Evolutionary conservation across 192 early-diverging fungal genomes (phyloP), one percentile per base, ranked within the genome.

Genomic region (Podila minutissima): DNA sequence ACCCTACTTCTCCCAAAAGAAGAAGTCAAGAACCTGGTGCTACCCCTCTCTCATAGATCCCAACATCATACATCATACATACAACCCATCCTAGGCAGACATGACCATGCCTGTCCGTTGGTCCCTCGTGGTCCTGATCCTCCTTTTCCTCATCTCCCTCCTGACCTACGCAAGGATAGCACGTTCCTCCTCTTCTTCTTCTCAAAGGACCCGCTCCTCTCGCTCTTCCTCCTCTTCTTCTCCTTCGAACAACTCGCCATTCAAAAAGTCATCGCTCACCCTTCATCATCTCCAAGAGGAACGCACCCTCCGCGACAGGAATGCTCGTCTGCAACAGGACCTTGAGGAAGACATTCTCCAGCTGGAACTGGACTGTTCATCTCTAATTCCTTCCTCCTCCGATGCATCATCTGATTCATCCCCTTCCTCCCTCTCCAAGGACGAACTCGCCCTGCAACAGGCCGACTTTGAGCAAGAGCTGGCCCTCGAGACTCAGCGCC

Each of bases 391-490:
- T 24, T 64, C 59, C 4, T 61, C 77, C 24, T 26, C 62, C 0
- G 46, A 4, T 19, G 67, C 76, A 2, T 38, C 60, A 33, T 26
- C 57, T 28, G 19, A 2, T 2, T 59, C 66, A 1, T 62, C 59
- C 13, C 62, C 69, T n/a, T 37, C 29, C 4, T 38, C 61, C 38
- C 55, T 64, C 7, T 63, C 69, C 3, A 37, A 38, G 1, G 76
- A 79, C 7, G 77, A 81, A 41, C 20, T 55, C n/a, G 28, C 66
- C 15, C 46, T 81, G 20, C 77, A 81, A 20, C 49, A 72, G 11
- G 66, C 66, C 3, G 77, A 81, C 71, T 81, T 81, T 73, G 77
- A 81, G 35, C 66, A 69, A 32, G 77, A 81, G 57, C 71, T 81
- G 32, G 71, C 70, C 31, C 62, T 68, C 60, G 77, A 81, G 62